Conservation (phyloP, 192 early-diverging fungal species). For the Dissophora globulifera region DNA sequence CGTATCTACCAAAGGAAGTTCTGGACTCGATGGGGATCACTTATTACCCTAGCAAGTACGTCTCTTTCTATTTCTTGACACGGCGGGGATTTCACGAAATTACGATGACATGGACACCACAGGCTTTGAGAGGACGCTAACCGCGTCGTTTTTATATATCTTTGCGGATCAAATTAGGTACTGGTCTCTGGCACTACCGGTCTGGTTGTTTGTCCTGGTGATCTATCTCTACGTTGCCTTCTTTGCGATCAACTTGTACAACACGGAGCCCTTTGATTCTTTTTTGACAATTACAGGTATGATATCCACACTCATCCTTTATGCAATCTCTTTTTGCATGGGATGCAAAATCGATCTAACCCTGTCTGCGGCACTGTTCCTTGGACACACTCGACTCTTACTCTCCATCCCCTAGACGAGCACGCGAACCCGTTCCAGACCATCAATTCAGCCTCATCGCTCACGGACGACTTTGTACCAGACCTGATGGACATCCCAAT, state of each 20-base stretch:
- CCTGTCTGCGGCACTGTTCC: no score
- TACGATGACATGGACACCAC: no score
- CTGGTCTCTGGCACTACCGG: constrained; percentile 86
- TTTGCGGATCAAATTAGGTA: constrained; percentile 55
- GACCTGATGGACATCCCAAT: constrained; percentile 76
- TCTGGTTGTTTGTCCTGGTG: constrained; percentile 79
- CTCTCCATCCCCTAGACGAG: constrained; percentile 56
- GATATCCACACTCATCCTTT: no score
- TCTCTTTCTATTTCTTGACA: no score
- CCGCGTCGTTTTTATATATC: constrained; percentile 3
- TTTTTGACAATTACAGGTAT: constrained; percentile 79
- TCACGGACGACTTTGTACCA: constrained; percentile 65
- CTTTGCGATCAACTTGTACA: constrained; percentile 80
- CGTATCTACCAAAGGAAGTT: constrained; percentile 81
- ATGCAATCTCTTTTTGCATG: background rate
- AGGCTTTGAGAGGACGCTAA: no score
- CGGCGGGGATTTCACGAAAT: no score
- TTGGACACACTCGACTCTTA: background rate
- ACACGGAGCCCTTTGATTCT: constrained; percentile 80
- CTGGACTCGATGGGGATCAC: constrained; percentile 78
- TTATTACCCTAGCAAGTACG: constrained; percentile 84
- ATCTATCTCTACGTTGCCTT: constrained; percentile 80
- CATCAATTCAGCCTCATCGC: constrained; percentile 51
- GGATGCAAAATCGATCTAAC: no score
- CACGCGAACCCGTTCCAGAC: constrained; percentile 59